Base-by-base conservation (phyloP, 208 protist species). In the Porcisia deanei region DNA sequence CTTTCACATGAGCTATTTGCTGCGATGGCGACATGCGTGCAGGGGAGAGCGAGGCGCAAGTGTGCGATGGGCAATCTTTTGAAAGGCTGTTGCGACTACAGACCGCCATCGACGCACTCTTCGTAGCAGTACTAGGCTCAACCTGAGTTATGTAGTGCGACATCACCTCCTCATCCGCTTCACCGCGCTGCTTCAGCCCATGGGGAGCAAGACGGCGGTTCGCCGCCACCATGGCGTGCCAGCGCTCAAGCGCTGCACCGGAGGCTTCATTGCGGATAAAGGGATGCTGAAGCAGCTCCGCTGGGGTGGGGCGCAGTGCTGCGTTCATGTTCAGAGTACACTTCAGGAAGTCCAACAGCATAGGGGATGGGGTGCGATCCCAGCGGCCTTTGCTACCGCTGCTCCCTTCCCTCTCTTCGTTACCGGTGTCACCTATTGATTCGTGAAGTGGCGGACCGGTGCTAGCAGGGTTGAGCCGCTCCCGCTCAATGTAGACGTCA, bases 261-360 rank as follows among this genome's bases (percentile, higher is more conserved):
- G 71, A 75, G 53, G 39, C 47, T 34, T 82, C 78, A 22, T 76
- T 81, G 9, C 80, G 80, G 67, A 97, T 95, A 57, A 95, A 95
- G 16, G 93, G 90, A 73, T 97, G 93, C 74, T 81, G 83, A 68
- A 95, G 84, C 53, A 94, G 84, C 73, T 95, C 86, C 18, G 75
- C 61, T 9, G 91, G 86, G 2, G 79, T 81, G 1, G 87, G 88
- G 5, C 93, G 88, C 39, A 54, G 70, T n/a, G 79, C 72, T n/a
- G 79, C 67, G 55, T 93, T 85, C 39, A 91, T 76, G 57, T 70
- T 75, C 75, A 97, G 83, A 64, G 81, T 85, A 57, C 64, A 80
- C 49, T 82, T 68, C 9, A 97, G 47, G 65, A 97, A 88, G 63
- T 96, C 83, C 34, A 92, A 63, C n/a, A 94, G 71, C 41, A 86